A percentile compares a stretch with the other conserved stretches of the same genome.
Conservation (phyloP, 2,329 filamentous ascomycete species). For the Verticillium albo-atrum region DNA sequence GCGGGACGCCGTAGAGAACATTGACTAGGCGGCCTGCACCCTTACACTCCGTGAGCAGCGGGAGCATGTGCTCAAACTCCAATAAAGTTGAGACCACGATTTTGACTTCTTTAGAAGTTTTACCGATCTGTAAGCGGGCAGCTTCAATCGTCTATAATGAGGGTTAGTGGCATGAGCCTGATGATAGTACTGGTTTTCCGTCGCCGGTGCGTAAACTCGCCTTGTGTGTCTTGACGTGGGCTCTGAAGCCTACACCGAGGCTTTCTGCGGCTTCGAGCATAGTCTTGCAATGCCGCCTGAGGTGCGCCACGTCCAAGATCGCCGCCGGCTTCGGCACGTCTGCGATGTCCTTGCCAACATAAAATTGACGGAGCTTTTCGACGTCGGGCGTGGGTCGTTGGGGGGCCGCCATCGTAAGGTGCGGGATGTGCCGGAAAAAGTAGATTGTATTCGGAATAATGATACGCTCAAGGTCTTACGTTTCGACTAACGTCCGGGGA, state of each 20-base stretch:
- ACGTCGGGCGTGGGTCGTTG: not conserved
- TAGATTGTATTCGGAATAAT: not conserved
- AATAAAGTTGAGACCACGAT: conserved; percentile 56
- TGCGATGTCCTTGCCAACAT: conserved; percentile 18
- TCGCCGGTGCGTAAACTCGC: conserved; percentile 23
- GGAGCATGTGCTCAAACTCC: conserved; percentile 51
- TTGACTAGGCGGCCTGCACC: conserved; percentile 13
- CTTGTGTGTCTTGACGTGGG: conserved; percentile 65
- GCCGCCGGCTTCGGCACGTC: conserved; percentile 48
- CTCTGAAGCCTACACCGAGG: conserved; percentile 51
- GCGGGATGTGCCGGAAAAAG: too few relatives aligned
- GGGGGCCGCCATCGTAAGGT: not conserved
- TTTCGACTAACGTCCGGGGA: too few relatives aligned
- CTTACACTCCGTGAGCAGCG: conserved; percentile 28
- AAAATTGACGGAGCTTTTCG: conserved; percentile 3
- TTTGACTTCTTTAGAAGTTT: conserved; percentile 32
- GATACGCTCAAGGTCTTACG: too few relatives aligned
- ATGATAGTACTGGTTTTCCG: too few relatives aligned
- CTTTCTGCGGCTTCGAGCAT: conserved; percentile 47
- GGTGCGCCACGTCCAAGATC: conserved; percentile 49
- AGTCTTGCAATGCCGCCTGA: conserved; percentile 49
- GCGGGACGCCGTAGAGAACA: conserved; percentile 58
- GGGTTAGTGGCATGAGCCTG: not conserved
- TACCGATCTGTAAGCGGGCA: conserved; percentile 49
- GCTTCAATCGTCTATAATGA: conserved; percentile 45